A percentile compares a stretch with the other conserved stretches of the same genome.
Evolutionary conservation across 2,329 filamentous ascomycete genomes (phyloP).

Genomic region (Pseudophaeomoniella oleicola): DNA sequence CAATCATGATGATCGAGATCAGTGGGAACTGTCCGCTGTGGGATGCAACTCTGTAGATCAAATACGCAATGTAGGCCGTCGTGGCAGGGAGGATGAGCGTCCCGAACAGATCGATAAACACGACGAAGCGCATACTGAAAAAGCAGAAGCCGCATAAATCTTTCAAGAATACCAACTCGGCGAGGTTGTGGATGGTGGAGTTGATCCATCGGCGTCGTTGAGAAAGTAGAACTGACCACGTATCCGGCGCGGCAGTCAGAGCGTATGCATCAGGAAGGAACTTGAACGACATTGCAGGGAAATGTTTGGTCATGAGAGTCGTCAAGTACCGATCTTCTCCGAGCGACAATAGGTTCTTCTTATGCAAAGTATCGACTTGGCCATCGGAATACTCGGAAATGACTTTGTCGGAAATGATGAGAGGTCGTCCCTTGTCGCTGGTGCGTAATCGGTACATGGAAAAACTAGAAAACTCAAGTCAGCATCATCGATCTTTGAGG

Average conservation of each 20-base stretch:
- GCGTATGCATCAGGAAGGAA: conserved; percentile 89
- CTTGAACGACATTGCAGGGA: conserved; percentile 90
- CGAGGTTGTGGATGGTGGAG: conserved; percentile 92
- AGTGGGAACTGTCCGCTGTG: conserved; percentile 62
- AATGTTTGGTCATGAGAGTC: conserved; percentile 95
- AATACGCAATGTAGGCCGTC: conserved; percentile 70
- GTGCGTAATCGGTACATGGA: conserved; percentile 96
- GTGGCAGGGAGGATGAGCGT: conserved; percentile 86
- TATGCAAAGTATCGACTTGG: conserved; percentile 84
- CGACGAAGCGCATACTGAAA: conserved; percentile 95
- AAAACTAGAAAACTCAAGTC: conserved; percentile 54
- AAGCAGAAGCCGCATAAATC: conserved; percentile 98
- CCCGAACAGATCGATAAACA: conserved; percentile 85
- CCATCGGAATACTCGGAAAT: conserved; percentile 81
- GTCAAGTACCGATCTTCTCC: conserved; percentile 96
- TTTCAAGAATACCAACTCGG: conserved; percentile 75
- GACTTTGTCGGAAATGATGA: conserved; percentile 82
- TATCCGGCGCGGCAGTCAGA: conserved; percentile 83
- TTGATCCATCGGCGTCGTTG: conserved; percentile 99
- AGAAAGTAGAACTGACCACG: conserved; percentile 88
- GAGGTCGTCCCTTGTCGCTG: conserved; percentile 80
- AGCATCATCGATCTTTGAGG: conserved; percentile 15
- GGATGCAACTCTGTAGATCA: conserved; percentile 66
- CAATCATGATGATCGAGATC: conserved; percentile 80
- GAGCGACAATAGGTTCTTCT: conserved; percentile 82